phyloP scores from a whole-genome alignment of 2,329 filamentous ascomycete genomes.

The Xylaria sp. region DNA sequence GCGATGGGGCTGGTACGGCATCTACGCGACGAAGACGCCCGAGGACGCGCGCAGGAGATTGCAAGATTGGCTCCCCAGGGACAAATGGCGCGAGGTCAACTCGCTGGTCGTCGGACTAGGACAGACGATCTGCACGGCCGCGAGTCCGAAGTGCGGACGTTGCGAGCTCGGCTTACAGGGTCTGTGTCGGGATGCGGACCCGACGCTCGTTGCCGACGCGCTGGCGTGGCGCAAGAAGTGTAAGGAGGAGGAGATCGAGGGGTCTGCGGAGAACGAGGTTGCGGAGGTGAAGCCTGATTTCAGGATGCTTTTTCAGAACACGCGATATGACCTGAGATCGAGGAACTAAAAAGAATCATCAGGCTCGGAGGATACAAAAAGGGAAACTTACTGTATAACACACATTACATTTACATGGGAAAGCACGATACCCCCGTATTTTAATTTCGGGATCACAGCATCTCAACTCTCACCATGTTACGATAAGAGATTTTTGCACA shows the following conservation, averaged over 20 bases:
- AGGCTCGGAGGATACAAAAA: too few species aligned
- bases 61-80: conserved; percentile 75
- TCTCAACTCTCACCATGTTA: too few species aligned
- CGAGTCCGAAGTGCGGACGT: conserved; percentile 75
- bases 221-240: conserved; percentile 44
- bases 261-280: conserved; percentile 9
- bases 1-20: conserved; percentile 81
- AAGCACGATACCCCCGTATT: too few species aligned
- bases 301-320: too few species aligned
- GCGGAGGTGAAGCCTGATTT: conserved; percentile 1
- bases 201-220: conserved; percentile 47
- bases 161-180: conserved; percentile 74
- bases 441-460: too few species aligned
- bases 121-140: conserved; percentile 77
- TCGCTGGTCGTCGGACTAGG: conserved; percentile 81
- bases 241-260: conserved; percentile 9
- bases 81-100: conserved; percentile 91
- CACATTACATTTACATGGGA: too few species aligned
- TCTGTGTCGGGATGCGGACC: conserved; percentile 68
- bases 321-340: too few species aligned
- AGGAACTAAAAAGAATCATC: too few species aligned
- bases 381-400: too few species aligned
- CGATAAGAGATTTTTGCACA: too few species aligned
- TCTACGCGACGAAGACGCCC: conserved; percentile 57
- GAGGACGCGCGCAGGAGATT: conserved; percentile 74